Conservation (phyloP, 106 monocot species). For the Dendrobium huoshanense region DNA sequence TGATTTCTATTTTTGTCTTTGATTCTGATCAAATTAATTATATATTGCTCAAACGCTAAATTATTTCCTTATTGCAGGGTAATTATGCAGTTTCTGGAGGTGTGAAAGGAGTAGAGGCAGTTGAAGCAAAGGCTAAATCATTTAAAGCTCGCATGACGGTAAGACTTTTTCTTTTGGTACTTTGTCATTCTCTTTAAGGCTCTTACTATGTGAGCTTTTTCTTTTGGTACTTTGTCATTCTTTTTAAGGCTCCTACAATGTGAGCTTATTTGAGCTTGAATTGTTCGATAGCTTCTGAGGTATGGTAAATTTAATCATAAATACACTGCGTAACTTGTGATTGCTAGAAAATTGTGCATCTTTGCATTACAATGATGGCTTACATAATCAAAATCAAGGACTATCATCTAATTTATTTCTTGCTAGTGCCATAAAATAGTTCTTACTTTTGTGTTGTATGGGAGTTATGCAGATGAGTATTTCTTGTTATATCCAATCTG, state of each 20-base stretch:
- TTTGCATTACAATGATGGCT: neutral
- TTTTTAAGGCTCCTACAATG: neutral
- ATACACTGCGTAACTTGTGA: neutral
- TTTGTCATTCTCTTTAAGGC: neutral
- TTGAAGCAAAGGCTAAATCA: conserved; percentile 93
- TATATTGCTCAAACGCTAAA: neutral
- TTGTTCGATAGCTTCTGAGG: neutral
- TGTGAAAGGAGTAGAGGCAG: conserved; percentile 80
- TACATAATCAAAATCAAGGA: neutral
- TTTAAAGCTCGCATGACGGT: conserved; percentile 99
- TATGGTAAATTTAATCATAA: neutral
- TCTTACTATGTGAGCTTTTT: neutral
- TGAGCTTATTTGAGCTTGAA: neutral
- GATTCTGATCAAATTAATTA: conserved; percentile 11
- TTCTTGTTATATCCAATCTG: too few species aligned
- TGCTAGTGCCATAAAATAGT: neutral
- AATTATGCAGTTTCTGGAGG: conserved; percentile 98
- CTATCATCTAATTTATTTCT: neutral
- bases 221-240: neutral
- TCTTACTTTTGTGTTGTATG: neutral
- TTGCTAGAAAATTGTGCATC: neutral
- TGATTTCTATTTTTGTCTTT: neutral
- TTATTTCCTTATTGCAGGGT: conserved; percentile 33
- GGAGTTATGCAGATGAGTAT: neutral
- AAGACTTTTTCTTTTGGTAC: conserved; percentile 13